Evolutionary conservation across 2,329 filamentous ascomycete genomes (phyloP).

Genomic region (Fusarium lyarnte): DNA sequence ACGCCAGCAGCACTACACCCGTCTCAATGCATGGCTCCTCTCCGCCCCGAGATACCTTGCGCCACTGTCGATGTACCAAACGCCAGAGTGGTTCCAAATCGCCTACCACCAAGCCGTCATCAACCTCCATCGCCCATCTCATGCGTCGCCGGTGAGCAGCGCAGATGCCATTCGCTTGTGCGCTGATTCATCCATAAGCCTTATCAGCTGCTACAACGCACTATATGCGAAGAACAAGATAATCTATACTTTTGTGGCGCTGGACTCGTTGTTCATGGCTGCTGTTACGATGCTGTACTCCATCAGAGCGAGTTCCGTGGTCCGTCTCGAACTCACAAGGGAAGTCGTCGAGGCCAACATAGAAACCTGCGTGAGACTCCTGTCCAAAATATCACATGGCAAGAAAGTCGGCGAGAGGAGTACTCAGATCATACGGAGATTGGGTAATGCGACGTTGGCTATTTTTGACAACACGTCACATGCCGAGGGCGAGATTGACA

Average conservation of each 20-base stretch:
- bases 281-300: conserved; percentile 39
- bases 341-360: conserved; percentile 39
- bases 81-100: conserved; percentile 39
- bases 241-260: conserved; percentile 34
- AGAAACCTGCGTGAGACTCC: conserved; percentile 25
- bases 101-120: conserved; percentile 39
- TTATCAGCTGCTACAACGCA: conserved; percentile 39
- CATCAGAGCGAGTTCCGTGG: conserved; percentile 24
- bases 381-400: conserved; percentile 37
- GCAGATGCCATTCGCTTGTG: conserved; percentile 37
- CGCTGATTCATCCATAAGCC: conserved; percentile 37
- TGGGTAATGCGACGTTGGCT: conserved; percentile 35
- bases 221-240: conserved; percentile 39
- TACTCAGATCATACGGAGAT: conserved; percentile 24
- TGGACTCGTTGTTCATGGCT: conserved; percentile 34
- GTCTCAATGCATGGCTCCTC: conserved; percentile 34
- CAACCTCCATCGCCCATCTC: conserved; percentile 35
- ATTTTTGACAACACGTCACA: conserved; percentile 29
- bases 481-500: conserved; percentile 34
- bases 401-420: conserved; percentile 34
- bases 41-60: conserved; percentile 34
- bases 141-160: conserved; percentile 37
- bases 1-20: conserved; percentile 33
- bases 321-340: conserved; percentile 27
- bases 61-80: conserved; percentile 39